Base-by-base conservation (phyloP, 1,284 basidiomycete species). In the Ustilago sp. region DNA sequence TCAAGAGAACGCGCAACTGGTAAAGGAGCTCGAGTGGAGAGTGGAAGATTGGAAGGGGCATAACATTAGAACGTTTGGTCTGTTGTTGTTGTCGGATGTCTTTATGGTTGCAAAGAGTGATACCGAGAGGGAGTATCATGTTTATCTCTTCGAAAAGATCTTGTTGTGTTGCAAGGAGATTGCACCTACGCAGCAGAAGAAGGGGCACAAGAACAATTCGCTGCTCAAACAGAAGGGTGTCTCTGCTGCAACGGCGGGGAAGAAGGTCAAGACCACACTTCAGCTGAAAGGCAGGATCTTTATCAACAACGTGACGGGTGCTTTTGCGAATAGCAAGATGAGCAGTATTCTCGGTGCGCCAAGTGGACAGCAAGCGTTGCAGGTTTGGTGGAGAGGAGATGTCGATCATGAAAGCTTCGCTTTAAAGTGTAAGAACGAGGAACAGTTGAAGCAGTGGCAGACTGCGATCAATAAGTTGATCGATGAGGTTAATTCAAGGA, bases 41-140 rank as follows among this genome's bases (percentile, higher is more conserved):
- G 95, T 99, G 58, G 95, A 97, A 77, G 96, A 99, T 87, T 99
- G 97, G 97, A 99, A 99, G 87, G 96, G 96, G 7, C 97, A 99
- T 87, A 93, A 96, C 84, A 90, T 98, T 50, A 91, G 91, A 79
- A 93, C 94, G 80, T 99, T 99, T 80, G 97, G 97, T 69, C 91
- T 93, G 73, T 91, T 99, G 53, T 89, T 96, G 41, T 90, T 98
- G 28, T 94, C 98, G 85, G 96, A 98, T 86, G 90, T 94, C 68
- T 99, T 99, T 87, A 91, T 92, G 74, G 97, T 99, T 61, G 95
- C 93, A 80, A 99, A 99, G 88, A 93, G 92, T 71, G 95, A 97
- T 73, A 93, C 95, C 80, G 95, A 98, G 86, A 90, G 96, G 78
- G 97, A 99, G 86, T 99, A 99, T 84, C 94, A 97, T 83, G 95